Evolutionary conservation across 495 filamentous ascomycete species (phyloP), one percentile per base, ranked within the genome.

Genomic region (Penicillium riverlandense): DNA sequence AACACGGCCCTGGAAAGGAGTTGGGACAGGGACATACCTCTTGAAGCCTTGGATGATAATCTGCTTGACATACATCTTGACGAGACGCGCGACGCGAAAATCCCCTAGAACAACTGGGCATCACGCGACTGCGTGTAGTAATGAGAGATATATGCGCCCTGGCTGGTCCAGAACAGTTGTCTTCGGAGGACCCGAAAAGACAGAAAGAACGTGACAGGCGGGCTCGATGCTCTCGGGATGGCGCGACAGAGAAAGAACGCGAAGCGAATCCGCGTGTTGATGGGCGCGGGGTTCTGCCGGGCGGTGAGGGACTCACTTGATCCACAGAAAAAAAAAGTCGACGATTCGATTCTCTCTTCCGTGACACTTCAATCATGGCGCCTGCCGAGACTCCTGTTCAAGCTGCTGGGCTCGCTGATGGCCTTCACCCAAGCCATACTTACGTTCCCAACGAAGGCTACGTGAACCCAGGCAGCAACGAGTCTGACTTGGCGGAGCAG

Each of bases 1-100:
- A 4, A 11, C 0, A 13, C 13, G 14, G 10, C n/a, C 1, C 22
- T 15, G 15, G 22, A 8, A 42, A 41, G 7, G 11, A 37, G 43
- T 37, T 12, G 10, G 32, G 32, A 34, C 10, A 4, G 38, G 22
- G 41, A 52, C 70, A 44, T 65, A 96, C 91, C 91, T 96, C 72
- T 97, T 97, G 72, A 99, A 99, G 77, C 92, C 92, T 59, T 99
- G 92, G 58, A 99, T 97, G 67, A 96, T 99, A 60, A 99, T 96
- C 74, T 99, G 92, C 67, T 97, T 97, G 78, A 99, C 96, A 71
- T 94, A 89, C 89, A 97, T 95, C 62, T 66, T 80, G 69, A 54
- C 46, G 50, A 54, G 49, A 60, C 55, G 59, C 59, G 60, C 50
- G 59, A 65, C 57, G 54, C 48, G 62, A 61, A 48, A 44, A 52